Base-by-base conservation (phyloP, 441 rosid genomes). In the Flueggea neowawraea region DNA sequence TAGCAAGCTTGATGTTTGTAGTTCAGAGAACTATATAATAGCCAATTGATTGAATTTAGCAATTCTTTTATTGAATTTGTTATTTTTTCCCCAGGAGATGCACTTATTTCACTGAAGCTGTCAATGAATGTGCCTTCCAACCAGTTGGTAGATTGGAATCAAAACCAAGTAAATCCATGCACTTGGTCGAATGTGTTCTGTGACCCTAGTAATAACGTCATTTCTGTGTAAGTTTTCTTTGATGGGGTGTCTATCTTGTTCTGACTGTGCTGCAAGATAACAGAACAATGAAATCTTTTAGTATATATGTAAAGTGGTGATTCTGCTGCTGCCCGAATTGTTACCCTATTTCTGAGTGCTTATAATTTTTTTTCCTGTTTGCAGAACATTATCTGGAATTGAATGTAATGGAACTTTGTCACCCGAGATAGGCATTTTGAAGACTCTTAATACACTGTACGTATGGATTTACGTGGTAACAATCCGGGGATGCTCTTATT, bases 171-270 rank as follows among this genome's bases (percentile, higher is more conserved):
- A 62, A 89, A 83, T 57, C 96, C 97, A 44, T 91, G 97, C 79
- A 87, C 97, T 62, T 94, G 99, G 99, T 71, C 96, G 10, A 85
- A 84, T 76, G 91, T 94, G 41, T 76, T 67, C 43, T 91, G 99
- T 67, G 88, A 87, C 73, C 2, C 43, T 54, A 76, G 62, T 58
- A 63, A 69, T 67, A 70, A 71, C 53, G 97, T 94, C 63, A 60
- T 69, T 69, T 94, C 99, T 54, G 77, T 94, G 99, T 94, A 74
- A 83, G 96, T 68, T 69, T 59, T 60, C 53, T 57, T 41, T 64
- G 33, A 49, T 65, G 4, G 8, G 16, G 32, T 67, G 60, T 53
- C 52, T 32, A 15, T 64, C 45, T 39, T 54, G 39, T 33, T 48
- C 52, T 43, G 45, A 43, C 45, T 11, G 12, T 43, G 12, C 45